These are phyloP conservation scores for Leccinum uliginosum DNA, from an alignment of 768 basidiomycete genomes.

Conservation along the genomic window DNA sequence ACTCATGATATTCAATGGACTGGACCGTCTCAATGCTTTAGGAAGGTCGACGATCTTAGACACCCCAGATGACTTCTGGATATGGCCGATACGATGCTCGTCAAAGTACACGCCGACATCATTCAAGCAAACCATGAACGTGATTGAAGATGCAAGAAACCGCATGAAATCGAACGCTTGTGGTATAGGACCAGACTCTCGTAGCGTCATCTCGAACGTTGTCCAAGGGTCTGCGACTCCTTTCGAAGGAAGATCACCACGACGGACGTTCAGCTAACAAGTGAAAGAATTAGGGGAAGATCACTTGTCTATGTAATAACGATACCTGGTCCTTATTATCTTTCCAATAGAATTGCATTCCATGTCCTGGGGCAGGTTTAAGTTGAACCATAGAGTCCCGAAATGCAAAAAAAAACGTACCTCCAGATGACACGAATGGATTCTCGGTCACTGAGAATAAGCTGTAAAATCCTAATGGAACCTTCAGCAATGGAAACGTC, in stretches of 20 bases:
- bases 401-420: conserved; percentile 33
- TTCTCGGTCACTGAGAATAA: conserved; percentile 81
- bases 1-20: conserved; percentile 61
- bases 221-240: conserved; percentile 60
- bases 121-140: conserved; percentile 81
- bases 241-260: conserved; percentile 55
- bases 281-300: conserved; percentile 1
- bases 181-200: conserved; percentile 78
- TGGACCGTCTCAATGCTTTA: conserved; percentile 51
- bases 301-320: not conserved
- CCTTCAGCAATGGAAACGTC: not conserved
- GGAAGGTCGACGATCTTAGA: conserved; percentile 51
- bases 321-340: conserved; percentile 81
- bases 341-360: conserved; percentile 98
- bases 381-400: not conserved
- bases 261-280: conserved; percentile 71
- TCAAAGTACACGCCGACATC: conserved; percentile 82
- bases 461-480: conserved; percentile 61
- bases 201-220: conserved; percentile 81
- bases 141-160: conserved; percentile 87
- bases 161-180: conserved; percentile 82
- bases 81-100: conserved; percentile 60
- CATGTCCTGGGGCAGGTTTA: conserved; percentile 48
- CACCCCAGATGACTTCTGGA: conserved; percentile 59
- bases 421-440: conserved; percentile 78